phyloP scores from a whole-genome alignment of 306 rosid species.

The Lathyrus sativus region DNA sequence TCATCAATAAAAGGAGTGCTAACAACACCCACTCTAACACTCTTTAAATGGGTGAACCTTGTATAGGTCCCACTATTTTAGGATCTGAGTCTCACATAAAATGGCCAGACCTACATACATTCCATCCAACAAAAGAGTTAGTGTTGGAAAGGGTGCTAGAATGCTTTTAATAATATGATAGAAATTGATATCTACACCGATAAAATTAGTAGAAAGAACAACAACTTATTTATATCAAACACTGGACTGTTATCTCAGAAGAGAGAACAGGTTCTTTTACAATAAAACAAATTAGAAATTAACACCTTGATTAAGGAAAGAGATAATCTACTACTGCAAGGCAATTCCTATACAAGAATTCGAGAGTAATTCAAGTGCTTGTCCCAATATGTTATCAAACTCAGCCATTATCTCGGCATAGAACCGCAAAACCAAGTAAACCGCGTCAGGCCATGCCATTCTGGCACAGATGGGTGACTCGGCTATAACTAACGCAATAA shows the following conservation, averaged over 20 bases:
- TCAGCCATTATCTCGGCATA: too few relatives aligned
- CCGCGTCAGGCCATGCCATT: too few relatives aligned
- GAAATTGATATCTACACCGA: not conserved
- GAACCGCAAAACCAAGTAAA: too few relatives aligned
- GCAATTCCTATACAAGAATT: not conserved
- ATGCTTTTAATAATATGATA: not conserved
- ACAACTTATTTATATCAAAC: not conserved
- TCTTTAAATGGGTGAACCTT: not conserved
- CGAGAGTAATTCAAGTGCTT: not conserved
- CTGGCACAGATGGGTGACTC: too few relatives aligned
- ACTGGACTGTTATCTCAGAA: not conserved
- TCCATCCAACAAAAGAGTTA: not conserved
- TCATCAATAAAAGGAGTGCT: not conserved
- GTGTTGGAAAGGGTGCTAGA: not conserved
- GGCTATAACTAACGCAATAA: too few relatives aligned
- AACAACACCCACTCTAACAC: not conserved
- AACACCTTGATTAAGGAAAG: not conserved
- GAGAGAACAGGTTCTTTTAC: not conserved
- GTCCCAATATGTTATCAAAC: too few relatives aligned
- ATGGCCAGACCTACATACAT: not conserved
- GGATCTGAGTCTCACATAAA: not conserved
- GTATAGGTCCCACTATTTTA: not conserved
- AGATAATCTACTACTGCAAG: not conserved
- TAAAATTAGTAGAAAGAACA: not conserved
- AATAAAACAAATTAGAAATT: not conserved